These are phyloP conservation scores for Mrakia blollopis DNA, from an alignment of 768 basidiomycete species.

Conservation along the genomic window DNA sequence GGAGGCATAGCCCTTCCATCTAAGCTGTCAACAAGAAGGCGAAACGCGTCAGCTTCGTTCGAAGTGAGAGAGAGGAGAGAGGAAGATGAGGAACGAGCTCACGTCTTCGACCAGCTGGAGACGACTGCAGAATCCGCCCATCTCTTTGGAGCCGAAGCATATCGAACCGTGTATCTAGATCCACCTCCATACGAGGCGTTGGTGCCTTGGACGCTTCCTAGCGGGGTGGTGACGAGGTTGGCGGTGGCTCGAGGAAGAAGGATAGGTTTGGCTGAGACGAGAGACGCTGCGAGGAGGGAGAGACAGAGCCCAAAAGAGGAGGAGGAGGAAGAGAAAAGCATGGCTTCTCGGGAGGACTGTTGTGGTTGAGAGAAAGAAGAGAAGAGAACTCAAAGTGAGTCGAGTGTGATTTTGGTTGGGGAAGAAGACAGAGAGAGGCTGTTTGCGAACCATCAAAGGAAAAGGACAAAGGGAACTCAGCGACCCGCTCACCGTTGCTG, in stretches of 20 bases:
- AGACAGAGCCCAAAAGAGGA: background rate
- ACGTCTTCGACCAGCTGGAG: slow-evolving; percentile 9
- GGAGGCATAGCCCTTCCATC: slow-evolving; percentile 24
- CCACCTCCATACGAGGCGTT: background rate
- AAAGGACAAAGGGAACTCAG: too few relatives aligned
- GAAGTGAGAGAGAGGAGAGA: background rate
- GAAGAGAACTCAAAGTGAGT: too few relatives aligned
- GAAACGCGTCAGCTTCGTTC: background rate
- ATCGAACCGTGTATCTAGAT: background rate
- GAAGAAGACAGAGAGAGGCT: too few relatives aligned
- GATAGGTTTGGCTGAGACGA: background rate
- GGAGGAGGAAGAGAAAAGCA: background rate
- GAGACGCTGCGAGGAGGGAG: slow-evolving; percentile 1
- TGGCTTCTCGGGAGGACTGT: background rate
- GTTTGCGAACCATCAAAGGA: too few relatives aligned
- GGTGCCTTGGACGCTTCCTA: background rate
- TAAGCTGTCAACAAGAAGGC: background rate
- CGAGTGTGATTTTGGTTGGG: too few relatives aligned
- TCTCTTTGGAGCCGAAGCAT: background rate
- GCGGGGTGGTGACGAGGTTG: slow-evolving; percentile 6
- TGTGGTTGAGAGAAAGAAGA: too few relatives aligned
- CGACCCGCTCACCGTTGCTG: too few relatives aligned
- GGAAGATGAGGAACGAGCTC: background rate
- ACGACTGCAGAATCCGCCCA: background rate
- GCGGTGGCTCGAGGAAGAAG: background rate